These are phyloP conservation scores for Plasmodium knowlesi DNA, from an alignment of 169 alveolate genomes.

Conservation along the genomic window DNA sequence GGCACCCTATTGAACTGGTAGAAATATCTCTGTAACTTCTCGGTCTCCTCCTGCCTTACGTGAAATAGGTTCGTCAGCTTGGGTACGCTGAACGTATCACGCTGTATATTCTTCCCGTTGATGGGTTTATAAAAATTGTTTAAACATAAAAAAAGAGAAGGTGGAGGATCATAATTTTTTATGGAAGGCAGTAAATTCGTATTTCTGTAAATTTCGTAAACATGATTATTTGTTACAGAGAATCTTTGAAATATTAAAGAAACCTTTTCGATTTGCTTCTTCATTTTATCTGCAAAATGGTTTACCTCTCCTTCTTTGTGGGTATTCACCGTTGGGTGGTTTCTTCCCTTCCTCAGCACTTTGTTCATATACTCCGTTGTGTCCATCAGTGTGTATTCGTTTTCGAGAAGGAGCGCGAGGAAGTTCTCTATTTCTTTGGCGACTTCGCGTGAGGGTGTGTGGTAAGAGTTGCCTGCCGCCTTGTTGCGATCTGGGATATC, in stretches of 20 bases:
- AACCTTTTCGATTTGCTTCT: slow-evolving; percentile 2
- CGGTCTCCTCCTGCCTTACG: slow-evolving; percentile 74
- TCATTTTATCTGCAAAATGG: neutral
- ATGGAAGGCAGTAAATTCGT: slow-evolving; percentile 54
- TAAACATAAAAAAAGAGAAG: slow-evolving; percentile 49
- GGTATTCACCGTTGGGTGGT: neutral
- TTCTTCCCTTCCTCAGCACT: slow-evolving; percentile 3
- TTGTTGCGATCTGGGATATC: neutral
- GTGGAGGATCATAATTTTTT: slow-evolving; percentile 17
- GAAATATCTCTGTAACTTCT: slow-evolving; percentile 64
- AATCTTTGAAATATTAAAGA: slow-evolving; percentile 13
- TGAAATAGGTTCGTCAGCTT: slow-evolving; percentile 66
- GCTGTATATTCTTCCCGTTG: slow-evolving; percentile 6
- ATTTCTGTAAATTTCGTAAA: slow-evolving; percentile 65
- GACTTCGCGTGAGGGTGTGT: neutral
- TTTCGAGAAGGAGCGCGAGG: slow-evolving; percentile 40
- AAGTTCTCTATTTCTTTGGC: slow-evolving; percentile 49
- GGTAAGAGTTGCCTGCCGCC: neutral
- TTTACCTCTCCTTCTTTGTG: neutral
- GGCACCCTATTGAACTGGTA: slow-evolving; percentile 73
- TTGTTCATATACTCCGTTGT: slow-evolving; percentile 28
- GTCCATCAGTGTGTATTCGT: slow-evolving; percentile 65
- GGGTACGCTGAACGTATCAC: slow-evolving; percentile 36
- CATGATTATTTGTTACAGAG: slow-evolving; percentile 28
- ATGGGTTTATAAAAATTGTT: slow-evolving; percentile 64